Base-by-base conservation (phyloP, 306 rosid genomes). In the Pyrus betulifolia region DNA sequence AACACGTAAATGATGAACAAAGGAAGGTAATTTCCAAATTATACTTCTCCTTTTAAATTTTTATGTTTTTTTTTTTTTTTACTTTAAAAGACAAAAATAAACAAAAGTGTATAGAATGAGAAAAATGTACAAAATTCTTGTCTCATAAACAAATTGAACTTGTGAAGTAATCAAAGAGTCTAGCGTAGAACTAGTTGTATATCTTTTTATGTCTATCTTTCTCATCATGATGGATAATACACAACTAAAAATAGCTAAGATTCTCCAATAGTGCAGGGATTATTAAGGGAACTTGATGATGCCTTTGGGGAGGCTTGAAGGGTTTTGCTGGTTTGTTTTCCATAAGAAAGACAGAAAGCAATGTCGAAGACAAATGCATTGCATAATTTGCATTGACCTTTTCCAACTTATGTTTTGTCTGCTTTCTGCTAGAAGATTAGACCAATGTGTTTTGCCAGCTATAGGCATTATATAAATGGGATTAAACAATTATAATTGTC, bases 341-440 rank as follows among this genome's bases (percentile, higher is more conserved):
- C 83, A 27, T 76, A 57, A 78, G 74, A 52, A 40, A 59, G 82
- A 83, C 28, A 65, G 74, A 58, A 51, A 25, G 60, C 23, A 38
- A 72, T 17, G 76, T 51, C 27, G 70, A 58, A 67, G 85, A 81
- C 28, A 60, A 81, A 74, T 57, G 68, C 76, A 79, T 85, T 89
- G 80, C 82, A 81, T 85, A 38, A 1, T 38, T 1, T 38, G 42
- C 82, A 81, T 85, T 89, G 86, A 88, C 89, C 84, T 44, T 65
- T 86, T 81, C 83, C 19, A 57, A 57, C 75, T n/a, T 59, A 51
- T 59, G 1, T 81, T 84, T 86, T 81, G 87, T 87, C 83, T 81
- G 78, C 74, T 79, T 61, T 82, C 78, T 59, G 12, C 72, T 12
- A 21, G 52, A 49, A 71, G 64, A 78, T 58, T 66, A 68, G 88